Evolutionary conservation across 176 grass and related monocot species (phyloP).

Genomic region (Cocos nucifera): DNA sequence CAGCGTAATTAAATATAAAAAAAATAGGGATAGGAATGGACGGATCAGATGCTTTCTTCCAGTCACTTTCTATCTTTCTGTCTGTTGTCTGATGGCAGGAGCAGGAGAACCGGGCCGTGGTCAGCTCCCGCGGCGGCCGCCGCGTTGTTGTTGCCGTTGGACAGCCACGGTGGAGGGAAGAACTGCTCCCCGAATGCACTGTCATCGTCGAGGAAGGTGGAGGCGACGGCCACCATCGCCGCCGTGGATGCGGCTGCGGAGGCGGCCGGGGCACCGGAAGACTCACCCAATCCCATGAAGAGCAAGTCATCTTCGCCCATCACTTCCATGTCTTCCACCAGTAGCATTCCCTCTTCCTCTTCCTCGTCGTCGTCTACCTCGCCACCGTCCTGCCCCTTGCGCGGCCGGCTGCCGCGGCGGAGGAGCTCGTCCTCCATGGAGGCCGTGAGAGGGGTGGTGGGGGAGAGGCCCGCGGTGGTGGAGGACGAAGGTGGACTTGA

Average conservation of each 20-base stretch:
- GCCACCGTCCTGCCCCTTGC: conserved; percentile 1
- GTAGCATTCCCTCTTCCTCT: conserved; percentile 26
- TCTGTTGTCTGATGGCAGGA: too few relatives aligned
- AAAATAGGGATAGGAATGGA: conserved; percentile 5
- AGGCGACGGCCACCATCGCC: neutral
- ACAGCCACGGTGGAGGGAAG: conserved; percentile 21
- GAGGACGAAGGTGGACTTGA: neutral
- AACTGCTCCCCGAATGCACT: conserved; percentile 14
- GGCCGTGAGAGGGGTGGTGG: conserved; percentile 9
- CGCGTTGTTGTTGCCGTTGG: conserved; percentile 6
- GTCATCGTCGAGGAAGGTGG: conserved; percentile 9
- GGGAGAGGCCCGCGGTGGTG: conserved; percentile 5
- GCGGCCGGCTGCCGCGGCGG: neutral
- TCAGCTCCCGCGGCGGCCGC: conserved; percentile 29
- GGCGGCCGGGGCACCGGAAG: too few relatives aligned
- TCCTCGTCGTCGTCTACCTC: conserved; percentile 35
- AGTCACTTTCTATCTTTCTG: neutral
- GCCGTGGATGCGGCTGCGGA: neutral
- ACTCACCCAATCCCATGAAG: conserved; percentile 14
- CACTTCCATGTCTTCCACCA: conserved; percentile 40
- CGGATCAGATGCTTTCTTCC: conserved; percentile 27
- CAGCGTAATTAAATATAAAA: too few relatives aligned
- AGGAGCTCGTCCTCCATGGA: conserved; percentile 24
- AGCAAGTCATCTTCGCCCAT: conserved; percentile 32
- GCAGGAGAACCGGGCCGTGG: neutral